Evolutionary conservation across 768 basidiomycete species (phyloP).

Genomic region (Lactarius trivialis): DNA sequence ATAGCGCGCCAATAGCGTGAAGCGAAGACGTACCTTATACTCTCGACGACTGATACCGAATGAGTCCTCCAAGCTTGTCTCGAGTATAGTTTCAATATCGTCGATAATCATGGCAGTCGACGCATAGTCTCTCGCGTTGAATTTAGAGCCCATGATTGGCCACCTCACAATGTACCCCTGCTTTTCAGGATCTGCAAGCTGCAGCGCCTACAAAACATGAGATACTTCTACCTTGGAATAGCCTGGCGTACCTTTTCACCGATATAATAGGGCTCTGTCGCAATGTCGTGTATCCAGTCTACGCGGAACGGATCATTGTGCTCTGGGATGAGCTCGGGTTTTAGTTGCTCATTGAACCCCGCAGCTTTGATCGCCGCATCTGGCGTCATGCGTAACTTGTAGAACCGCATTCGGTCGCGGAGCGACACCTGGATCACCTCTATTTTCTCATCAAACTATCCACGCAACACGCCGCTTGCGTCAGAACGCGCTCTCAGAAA

Average conservation of each 20-base stretch:
- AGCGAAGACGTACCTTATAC: constrained; percentile 46
- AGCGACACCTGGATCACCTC: constrained; percentile 63
- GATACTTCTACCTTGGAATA: background rate
- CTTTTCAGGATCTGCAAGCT: constrained; percentile 57
- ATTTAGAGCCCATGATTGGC: constrained; percentile 75
- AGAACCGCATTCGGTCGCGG: constrained; percentile 79
- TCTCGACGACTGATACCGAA: constrained; percentile 47
- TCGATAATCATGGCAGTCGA: constrained; percentile 64
- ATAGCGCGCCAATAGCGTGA: background rate
- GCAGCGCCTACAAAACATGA: constrained; percentile 47
- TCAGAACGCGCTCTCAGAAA: background rate
- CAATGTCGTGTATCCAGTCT: constrained; percentile 68
- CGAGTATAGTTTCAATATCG: constrained; percentile 71
- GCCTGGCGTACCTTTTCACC: constrained; percentile 56
- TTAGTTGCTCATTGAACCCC: constrained; percentile 76
- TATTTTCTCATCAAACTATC: constrained; percentile 71
- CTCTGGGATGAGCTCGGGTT: constrained; percentile 80
- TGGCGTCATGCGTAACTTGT: constrained; percentile 69
- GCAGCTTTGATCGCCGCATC: constrained; percentile 65
- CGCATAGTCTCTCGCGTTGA: constrained; percentile 75
- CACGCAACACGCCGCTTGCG: background rate
- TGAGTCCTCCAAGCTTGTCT: constrained; percentile 52
- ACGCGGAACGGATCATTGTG: constrained; percentile 76
- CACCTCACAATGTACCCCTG: constrained; percentile 71
- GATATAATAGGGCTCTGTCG: constrained; percentile 48